Base-by-base conservation (phyloP, 1,284 basidiomycete genomes). In the Neolentinus lepideus region DNA sequence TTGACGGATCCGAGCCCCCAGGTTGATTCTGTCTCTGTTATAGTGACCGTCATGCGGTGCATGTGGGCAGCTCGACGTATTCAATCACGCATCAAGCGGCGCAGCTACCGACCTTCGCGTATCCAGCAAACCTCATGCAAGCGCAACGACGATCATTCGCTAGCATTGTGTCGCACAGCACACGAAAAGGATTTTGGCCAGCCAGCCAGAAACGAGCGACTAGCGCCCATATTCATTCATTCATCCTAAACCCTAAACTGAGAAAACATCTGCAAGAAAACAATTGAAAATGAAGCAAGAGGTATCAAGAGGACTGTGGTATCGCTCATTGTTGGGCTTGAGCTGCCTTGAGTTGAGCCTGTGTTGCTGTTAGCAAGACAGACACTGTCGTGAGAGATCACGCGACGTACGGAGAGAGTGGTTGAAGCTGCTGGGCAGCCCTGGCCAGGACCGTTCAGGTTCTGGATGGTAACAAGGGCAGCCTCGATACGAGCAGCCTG, bases 381-480 rank as follows among this genome's bases (percentile, higher is more conserved):
- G 25, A n/a, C 3, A 9, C 21, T 4, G 19, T 24, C 6, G 26
- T n/a, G 25, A 51, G n/a, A 24, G 48, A 11, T 11, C n/a, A n/a
- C n/a, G 26, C 4, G 21, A 51, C 48, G 16, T 25, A 45, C 53
- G 8, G n/a, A 19, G 43, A 54, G 31, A 21, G 63, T 64, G 11
- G 69, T 69, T 51, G 64, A 58, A 8, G 62, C 64, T 8, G 61
- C 61, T n/a, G 69, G 68, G 61, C 67, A 70, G 51, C 68, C 69
- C 25, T 60, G 54, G 9, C 69, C 69, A 14, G 64, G 60, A 9
- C 69, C 69, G 56, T 65, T 60, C 16, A 71, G 58, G 61, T 68
- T 71, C 61, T 69, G 69, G 33, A 71, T 62, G 11, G 68, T 70
- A 48, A 66, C 60, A 51, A 63, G 53, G 21, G 62, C 62, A 22